phyloP scores from a whole-genome alignment of 2,329 filamentous ascomycete genomes.

The Sporothrix brasiliensis region DNA sequence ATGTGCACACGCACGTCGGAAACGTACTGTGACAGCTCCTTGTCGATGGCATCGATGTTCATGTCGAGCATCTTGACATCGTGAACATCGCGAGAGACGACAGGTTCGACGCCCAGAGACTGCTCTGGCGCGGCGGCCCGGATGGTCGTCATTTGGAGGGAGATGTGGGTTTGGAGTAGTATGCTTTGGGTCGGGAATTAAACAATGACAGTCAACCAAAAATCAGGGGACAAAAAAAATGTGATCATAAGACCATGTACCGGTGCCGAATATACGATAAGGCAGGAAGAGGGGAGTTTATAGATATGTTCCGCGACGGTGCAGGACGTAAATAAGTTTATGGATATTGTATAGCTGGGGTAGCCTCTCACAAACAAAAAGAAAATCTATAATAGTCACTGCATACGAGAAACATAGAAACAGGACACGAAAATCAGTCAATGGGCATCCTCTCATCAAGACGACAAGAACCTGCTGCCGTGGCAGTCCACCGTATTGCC shows the following conservation, averaged over 20 bases:
- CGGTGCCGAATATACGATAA: too few species aligned
- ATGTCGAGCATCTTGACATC: constrained; percentile 7
- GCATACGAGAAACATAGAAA: not conserved
- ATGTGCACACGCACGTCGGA: constrained; percentile 59
- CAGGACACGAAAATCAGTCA: not conserved
- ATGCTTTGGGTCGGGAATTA: not conserved
- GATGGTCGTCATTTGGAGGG: constrained; percentile 9
- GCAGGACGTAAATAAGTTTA: not conserved
- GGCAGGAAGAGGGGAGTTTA: not conserved
- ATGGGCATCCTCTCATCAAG: not conserved
- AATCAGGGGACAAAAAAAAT: not conserved
- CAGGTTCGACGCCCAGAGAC: constrained; percentile 15
- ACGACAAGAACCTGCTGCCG: not conserved
- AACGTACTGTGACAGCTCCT: constrained; percentile 71
- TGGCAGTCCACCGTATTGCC: not conserved
- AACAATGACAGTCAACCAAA: not conserved
- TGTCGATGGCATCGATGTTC: constrained; percentile 49
- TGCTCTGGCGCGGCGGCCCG: constrained; percentile 11
- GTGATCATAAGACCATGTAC: not conserved
- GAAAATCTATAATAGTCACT: not conserved
- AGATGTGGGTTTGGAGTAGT: not conserved
- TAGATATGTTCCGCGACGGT: not conserved
- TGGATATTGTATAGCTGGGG: not conserved
- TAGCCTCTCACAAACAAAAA: not conserved
- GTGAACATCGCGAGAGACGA: not conserved